Evolutionary conservation across 495 filamentous ascomycete species (phyloP).

Genomic region (Haplographium delicatum): DNA sequence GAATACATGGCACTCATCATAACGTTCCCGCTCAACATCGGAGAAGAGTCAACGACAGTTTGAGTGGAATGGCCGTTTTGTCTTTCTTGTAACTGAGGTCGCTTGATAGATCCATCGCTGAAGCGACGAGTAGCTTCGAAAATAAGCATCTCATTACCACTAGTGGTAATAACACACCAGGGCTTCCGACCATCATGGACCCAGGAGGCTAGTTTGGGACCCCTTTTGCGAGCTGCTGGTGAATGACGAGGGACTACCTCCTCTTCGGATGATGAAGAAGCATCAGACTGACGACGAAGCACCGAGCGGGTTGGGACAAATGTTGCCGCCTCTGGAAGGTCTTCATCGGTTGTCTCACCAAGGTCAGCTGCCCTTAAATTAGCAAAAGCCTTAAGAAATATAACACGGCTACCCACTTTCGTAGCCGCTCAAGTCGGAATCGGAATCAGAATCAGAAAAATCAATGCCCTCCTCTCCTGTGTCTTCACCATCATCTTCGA

Average conservation of each 20-base stretch:
- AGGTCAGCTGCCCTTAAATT: conserved; percentile 65
- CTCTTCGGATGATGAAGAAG: conserved; percentile 36
- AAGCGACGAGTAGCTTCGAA: conserved; percentile 38
- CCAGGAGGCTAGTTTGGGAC: conserved; percentile 18
- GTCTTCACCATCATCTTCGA: conserved; percentile 14
- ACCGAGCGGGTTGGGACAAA: conserved; percentile 51
- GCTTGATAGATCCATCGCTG: conserved; percentile 43
- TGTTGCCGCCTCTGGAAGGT: conserved; percentile 59
- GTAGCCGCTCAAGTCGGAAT: conserved; percentile 76
- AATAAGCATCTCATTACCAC: conserved; percentile 67
- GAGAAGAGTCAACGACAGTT: conserved; percentile 36
- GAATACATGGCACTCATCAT: conserved; percentile 65
- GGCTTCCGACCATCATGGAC: conserved; percentile 53
- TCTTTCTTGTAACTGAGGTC: conserved; percentile 17
- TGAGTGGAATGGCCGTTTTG: conserved; percentile 37
- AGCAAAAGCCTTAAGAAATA: conserved; percentile 38
- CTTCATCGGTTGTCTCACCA: conserved; percentile 83
- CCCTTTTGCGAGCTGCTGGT: not conserved
- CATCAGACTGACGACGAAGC: conserved; percentile 45
- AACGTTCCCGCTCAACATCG: conserved; percentile 62
- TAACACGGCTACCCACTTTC: conserved; percentile 57
- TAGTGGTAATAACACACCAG: conserved; percentile 64
- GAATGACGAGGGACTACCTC: conserved; percentile 14
- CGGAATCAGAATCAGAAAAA: conserved; percentile 42
- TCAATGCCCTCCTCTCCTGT: conserved; percentile 35